phyloP scores from a whole-genome alignment of 179 eudicot species.

The Beta corolliflora region DNA sequence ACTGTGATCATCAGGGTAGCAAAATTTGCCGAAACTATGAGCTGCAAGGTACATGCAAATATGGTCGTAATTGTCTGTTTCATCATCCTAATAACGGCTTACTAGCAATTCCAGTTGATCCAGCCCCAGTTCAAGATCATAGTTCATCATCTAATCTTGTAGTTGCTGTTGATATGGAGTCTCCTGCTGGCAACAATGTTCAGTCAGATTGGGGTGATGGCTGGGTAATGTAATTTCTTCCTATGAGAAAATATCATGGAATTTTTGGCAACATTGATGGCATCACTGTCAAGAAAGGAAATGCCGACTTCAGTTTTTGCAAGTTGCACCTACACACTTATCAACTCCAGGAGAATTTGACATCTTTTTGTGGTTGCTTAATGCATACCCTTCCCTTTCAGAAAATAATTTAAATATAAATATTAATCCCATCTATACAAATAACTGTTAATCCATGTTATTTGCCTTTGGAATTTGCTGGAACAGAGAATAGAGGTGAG shows the following conservation, averaged over 20 bases:
- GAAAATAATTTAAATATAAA: constrained; percentile 14
- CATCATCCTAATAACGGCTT: constrained; percentile 39
- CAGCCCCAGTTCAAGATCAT: constrained; percentile 21
- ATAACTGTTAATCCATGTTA: constrained; percentile 12
- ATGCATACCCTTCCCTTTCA: constrained; percentile 12
- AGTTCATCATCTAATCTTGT: constrained; percentile 18
- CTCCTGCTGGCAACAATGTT: constrained; percentile 14
- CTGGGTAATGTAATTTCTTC: constrained; percentile 35
- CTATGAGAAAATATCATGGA: background rate
- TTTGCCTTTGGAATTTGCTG: constrained; percentile 5
- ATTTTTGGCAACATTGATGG: constrained; percentile 25
- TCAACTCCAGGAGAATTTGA: constrained; percentile 16
- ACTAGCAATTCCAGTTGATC: constrained; percentile 24
- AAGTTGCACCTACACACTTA: constrained; percentile 13
- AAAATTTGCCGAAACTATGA: constrained; percentile 49
- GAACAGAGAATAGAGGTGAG: constrained; percentile 11
- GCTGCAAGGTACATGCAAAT: constrained; percentile 47
- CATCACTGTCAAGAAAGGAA: constrained; percentile 16
- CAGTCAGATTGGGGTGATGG: constrained; percentile 41
- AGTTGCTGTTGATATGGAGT: constrained; percentile 22
- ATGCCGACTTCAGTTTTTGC: constrained; percentile 27
- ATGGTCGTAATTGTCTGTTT: constrained; percentile 40
- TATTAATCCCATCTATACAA: constrained; percentile 20
- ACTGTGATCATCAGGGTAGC: constrained; percentile 38
- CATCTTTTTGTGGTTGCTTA: constrained; percentile 21